Percentiles rank a stretch among this genome's conserved stretches.
Conservation (phyloP, 805 yeast species). For the Candida nanaspora region DNA sequence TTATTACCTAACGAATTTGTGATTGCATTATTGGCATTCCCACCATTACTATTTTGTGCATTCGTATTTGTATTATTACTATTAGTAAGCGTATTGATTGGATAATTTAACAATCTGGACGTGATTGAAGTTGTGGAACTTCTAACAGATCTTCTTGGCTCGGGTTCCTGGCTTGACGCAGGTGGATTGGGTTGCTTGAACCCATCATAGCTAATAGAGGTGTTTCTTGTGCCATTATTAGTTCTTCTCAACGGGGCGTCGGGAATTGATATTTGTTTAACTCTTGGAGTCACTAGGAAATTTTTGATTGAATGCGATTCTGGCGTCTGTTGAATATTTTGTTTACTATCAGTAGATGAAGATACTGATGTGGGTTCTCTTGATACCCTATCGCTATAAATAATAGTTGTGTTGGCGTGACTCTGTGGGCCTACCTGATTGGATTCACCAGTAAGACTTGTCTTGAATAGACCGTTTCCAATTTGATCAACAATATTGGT, state of each 20-base stretch:
- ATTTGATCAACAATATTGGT: slow-evolving; percentile 4
- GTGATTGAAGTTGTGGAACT: slow-evolving; percentile 20
- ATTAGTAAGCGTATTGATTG: slow-evolving; percentile 4
- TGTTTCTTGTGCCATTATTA: slow-evolving; percentile 12
- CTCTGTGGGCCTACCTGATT: too few species aligned
- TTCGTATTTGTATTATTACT: too few species aligned
- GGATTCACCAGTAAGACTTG: neutral
- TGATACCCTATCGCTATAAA: too few species aligned
- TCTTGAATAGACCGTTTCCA: neutral
- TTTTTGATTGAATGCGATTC: slow-evolving; percentile 12
- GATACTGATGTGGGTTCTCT: too few species aligned
- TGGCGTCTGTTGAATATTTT: slow-evolving; percentile 12
- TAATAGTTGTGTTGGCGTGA: too few species aligned
- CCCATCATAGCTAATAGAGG: slow-evolving; percentile 7
- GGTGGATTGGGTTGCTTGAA: slow-evolving; percentile 20
- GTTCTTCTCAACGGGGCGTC: slow-evolving; percentile 34
- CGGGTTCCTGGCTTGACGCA: slow-evolving; percentile 2
- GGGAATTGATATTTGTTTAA: slow-evolving; percentile 27
- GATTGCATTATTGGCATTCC: too few species aligned
- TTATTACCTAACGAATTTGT: too few species aligned
- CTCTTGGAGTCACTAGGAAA: slow-evolving; percentile 32
- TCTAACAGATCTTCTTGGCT: slow-evolving; percentile 19
- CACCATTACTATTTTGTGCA: too few species aligned
- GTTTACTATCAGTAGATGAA: neutral
- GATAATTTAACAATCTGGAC: slow-evolving; percentile 20